A percentile compares a stretch with the other conserved stretches of the same genome.
Conservation (phyloP, 257 asterid genomes). For the Ilex aquifolium region DNA sequence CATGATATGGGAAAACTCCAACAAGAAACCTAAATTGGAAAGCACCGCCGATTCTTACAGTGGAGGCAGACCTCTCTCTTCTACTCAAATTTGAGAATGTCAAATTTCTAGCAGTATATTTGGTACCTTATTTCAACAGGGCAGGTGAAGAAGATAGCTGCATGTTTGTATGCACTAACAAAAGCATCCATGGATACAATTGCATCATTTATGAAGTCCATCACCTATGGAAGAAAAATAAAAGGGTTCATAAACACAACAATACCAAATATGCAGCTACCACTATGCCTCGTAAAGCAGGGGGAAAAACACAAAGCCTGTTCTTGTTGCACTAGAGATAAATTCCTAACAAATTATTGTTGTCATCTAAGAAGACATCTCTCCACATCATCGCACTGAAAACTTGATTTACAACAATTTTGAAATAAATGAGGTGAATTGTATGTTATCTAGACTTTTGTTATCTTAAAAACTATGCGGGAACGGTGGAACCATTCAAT, state of each 20-base stretch:
- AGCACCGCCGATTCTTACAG: no score
- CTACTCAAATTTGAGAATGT: no score
- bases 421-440: neutral
- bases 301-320: neutral
- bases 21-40: no score
- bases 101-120: slow-evolving; percentile 6
- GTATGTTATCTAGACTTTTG: neutral
- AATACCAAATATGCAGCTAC: no score
- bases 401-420: neutral
- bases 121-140: slow-evolving; percentile 71
- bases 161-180: slow-evolving; percentile 63
- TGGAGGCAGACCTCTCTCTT: no score
- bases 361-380: neutral
- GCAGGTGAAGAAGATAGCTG: slow-evolving; percentile 70
- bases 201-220: slow-evolving; percentile 94
- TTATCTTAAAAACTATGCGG: neutral
- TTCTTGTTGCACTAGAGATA: neutral
- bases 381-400: no score
- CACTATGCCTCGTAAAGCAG: neutral
- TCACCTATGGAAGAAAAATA: slow-evolving; percentile 47
- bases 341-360: neutral
- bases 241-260: neutral
- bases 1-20: no score
- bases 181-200: slow-evolving; percentile 84
- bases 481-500: neutral